Evolutionary conservation across 1,139 yeast genomes (phyloP), one percentile per base, ranked within the genome.

Genomic region (Kodamaea sp.): DNA sequence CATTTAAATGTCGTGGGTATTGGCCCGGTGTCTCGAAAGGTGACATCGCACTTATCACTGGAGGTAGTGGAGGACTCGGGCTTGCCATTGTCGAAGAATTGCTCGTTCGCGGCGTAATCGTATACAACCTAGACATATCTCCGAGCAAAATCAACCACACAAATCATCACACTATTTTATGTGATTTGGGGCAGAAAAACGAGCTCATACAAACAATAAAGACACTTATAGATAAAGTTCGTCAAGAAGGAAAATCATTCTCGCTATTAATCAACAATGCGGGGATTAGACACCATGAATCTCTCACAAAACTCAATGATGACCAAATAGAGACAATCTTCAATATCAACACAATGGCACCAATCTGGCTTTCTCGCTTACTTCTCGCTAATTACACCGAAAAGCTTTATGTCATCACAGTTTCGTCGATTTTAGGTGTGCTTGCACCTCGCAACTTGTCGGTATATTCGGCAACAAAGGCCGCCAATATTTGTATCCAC

Each of bases 221-320:
- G 2, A 43, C 44, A 1, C 57, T 70, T 1, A 50, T 70, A 2
- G 40, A 50, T 0, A 40, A 47, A 6, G 63, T 80, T 30, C 58
- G 60, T 20, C 27, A 40, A 1, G 40, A 49, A n/a, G 50, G 58
- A 8, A 62, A 64, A 2, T 47, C 53, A 15, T 62, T 84, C 2
- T 72, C 80, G 26, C 63, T 84, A 0, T 57, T 86, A 31, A 64
- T 89, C 23, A 84, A 84, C 53, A 87, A 86, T 57, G 96, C 95
- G 1, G 96, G 92, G 0, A 62, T 81, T 8, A 67, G 90, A 37
- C 79, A 78, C 34, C 59, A 60, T 41, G 67, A 70, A 31, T 50
- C 71, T 1, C 47, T 84, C 2, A 44, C 70, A 8, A 65, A 70
- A 5, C 42, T 75, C 35, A 40, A 60, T 0, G 58, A 51, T 2